phyloP scores from a whole-genome alignment of 352 stramenopile genomes.

The Phytopythium ostracodes region DNA sequence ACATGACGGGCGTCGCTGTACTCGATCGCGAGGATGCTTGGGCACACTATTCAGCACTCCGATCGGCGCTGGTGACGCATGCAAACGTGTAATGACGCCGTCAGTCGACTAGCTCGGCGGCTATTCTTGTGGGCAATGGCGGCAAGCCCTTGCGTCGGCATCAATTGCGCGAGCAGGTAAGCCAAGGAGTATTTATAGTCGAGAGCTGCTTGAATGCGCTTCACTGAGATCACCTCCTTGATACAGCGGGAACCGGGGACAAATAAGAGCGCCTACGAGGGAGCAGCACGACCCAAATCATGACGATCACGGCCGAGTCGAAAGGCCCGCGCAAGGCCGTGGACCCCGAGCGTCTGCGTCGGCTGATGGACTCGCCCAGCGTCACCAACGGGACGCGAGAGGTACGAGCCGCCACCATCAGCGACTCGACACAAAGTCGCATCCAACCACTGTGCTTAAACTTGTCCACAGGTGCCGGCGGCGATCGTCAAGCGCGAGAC shows the following conservation, averaged over 20 bases:
- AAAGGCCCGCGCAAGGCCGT: slow-evolving; percentile 29
- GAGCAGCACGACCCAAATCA: background rate
- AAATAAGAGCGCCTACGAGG: background rate
- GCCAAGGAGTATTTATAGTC: background rate
- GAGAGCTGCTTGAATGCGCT: background rate
- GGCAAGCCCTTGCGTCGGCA: background rate
- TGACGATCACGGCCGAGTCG: slow-evolving; percentile 2
- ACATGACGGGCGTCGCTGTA: background rate
- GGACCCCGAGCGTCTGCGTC: slow-evolving; percentile 49
- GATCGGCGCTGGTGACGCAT: background rate
- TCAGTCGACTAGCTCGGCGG: background rate
- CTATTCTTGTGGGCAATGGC: background rate
- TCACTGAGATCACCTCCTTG: background rate
- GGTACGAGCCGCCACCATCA: no score
- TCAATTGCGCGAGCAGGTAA: background rate
- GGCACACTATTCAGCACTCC: background rate
- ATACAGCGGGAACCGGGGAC: background rate
- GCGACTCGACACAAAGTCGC: no score
- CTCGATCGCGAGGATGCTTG: background rate
- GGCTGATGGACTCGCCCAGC: slow-evolving; percentile 56
- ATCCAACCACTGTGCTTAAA: no score
- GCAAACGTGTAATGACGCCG: background rate
- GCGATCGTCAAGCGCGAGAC: slow-evolving; percentile 40
- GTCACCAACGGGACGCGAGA: slow-evolving; percentile 32
- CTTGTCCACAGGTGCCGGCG: slow-evolving; percentile 14